Evolutionary conservation across 2,329 filamentous ascomycete genomes (phyloP).

Genomic region (Exophiala sideris): DNA sequence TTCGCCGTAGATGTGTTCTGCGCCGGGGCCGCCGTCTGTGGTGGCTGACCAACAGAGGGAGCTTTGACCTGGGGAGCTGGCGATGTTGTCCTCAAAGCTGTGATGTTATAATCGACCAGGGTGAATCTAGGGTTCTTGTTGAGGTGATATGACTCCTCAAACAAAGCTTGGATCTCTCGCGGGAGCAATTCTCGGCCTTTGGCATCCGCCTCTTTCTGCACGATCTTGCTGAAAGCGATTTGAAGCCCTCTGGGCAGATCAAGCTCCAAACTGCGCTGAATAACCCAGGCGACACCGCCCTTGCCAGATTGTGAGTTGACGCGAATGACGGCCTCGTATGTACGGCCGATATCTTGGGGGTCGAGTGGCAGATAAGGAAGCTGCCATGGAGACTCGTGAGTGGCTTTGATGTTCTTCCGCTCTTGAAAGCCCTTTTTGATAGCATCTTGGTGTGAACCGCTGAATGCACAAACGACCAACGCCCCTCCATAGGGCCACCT

Average conservation of each 20-base stretch:
- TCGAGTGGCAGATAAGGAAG: slow-evolving; percentile 92
- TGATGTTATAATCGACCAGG: slow-evolving; percentile 88
- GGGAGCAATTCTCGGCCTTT: slow-evolving; percentile 81
- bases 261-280: slow-evolving; percentile 81
- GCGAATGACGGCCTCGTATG: slow-evolving; percentile 96
- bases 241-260: slow-evolving; percentile 91
- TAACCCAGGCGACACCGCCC: slow-evolving; percentile 91
- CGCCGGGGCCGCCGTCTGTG: slow-evolving; percentile 17
- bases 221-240: slow-evolving; percentile 82
- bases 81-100: slow-evolving; percentile 73
- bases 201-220: slow-evolving; percentile 76
- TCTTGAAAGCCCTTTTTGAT: slow-evolving; percentile 81
- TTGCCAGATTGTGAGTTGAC: slow-evolving; percentile 97
- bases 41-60: slow-evolving; percentile 54
- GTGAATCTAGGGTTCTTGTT: slow-evolving; percentile 78
- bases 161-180: slow-evolving; percentile 80
- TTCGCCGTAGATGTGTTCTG: slow-evolving; percentile 70
- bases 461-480: slow-evolving; percentile 89
- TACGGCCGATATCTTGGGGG: slow-evolving; percentile 87
- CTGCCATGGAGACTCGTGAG: slow-evolving; percentile 69
- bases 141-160: slow-evolving; percentile 83
- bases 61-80: slow-evolving; percentile 64
- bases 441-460: slow-evolving; percentile 88
- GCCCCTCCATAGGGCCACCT: slow-evolving; percentile 87
- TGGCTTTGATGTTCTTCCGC: slow-evolving; percentile 60